phyloP scores from a whole-genome alignment of 768 basidiomycete genomes.

The Podaxis rugospora region DNA sequence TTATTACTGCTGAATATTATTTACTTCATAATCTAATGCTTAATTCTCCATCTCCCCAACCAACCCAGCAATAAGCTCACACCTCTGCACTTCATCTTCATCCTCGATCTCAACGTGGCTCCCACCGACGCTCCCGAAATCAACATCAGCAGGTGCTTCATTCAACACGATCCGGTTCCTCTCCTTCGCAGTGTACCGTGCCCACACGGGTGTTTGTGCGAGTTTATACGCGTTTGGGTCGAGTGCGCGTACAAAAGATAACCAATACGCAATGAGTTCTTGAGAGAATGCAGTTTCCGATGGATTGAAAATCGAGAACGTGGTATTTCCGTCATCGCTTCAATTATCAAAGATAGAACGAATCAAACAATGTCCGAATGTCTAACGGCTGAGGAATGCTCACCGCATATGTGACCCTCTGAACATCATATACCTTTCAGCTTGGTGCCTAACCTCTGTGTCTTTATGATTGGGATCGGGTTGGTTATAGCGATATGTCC shows the following conservation, averaged over 20 bases:
- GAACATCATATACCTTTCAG: conserved; percentile 72
- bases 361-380: background rate
- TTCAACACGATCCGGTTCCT: conserved; percentile 41
- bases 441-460: conserved; percentile 39
- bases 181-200: conserved; percentile 25
- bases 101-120: conserved; percentile 35
- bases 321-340: conserved; percentile 49
- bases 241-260: conserved; percentile 57
- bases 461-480: conserved; percentile 38
- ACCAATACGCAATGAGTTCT: conserved; percentile 63
- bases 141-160: conserved; percentile 25
- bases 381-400: background rate
- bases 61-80: conserved; percentile 32
- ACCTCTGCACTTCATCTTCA: conserved; percentile 31
- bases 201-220: conserved; percentile 48
- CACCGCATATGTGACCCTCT: conserved; percentile 56
- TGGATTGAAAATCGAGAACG: conserved; percentile 40
- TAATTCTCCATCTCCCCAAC: conserved; percentile 31
- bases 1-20: too few relatives aligned
- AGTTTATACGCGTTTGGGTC: conserved; percentile 56
- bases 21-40: background rate
- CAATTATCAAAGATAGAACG: background rate
- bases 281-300: conserved; percentile 46
- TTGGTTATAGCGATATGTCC: conserved; percentile 60
- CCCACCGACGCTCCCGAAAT: conserved; percentile 28